phyloP scores from a whole-genome alignment of 345 rosid genomes.

The Chamaenerion angustifolium region DNA sequence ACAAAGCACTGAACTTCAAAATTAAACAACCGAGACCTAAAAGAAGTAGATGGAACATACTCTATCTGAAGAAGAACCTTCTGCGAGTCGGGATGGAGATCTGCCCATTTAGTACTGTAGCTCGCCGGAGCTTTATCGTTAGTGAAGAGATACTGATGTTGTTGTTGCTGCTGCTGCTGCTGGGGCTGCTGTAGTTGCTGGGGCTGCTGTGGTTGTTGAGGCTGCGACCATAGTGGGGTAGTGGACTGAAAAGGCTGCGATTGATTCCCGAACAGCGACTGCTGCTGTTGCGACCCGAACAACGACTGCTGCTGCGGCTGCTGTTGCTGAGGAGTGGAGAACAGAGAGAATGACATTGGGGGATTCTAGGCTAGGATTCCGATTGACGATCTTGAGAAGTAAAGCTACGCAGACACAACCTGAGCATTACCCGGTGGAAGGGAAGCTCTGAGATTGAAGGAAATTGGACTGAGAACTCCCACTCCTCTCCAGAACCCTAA shows the following conservation, averaged over 20 bases:
- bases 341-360: slow-evolving; percentile 47
- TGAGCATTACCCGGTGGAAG: background rate
- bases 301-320: slow-evolving; percentile 23
- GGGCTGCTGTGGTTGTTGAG: slow-evolving; percentile 23
- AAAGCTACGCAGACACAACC: background rate
- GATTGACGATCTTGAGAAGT: background rate
- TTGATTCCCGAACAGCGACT: slow-evolving; percentile 21
- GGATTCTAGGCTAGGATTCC: slow-evolving; percentile 4
- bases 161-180: slow-evolving; percentile 36
- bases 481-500: slow-evolving; percentile 1
- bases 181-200: slow-evolving; percentile 25
- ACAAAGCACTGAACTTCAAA: too few species aligned
- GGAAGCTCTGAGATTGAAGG: background rate
- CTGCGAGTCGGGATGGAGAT: slow-evolving; percentile 92
- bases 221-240: slow-evolving; percentile 16
- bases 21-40: background rate
- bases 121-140: slow-evolving; percentile 79
- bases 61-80: slow-evolving; percentile 73
- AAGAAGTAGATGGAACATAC: slow-evolving; percentile 15
- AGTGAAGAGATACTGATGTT: slow-evolving; percentile 61
- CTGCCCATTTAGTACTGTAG: slow-evolving; percentile 88
- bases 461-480: background rate
- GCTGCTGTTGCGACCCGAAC: slow-evolving; percentile 19
- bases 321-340: slow-evolving; percentile 52
- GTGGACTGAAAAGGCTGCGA: slow-evolving; percentile 26